These are phyloP conservation scores for Agaricales sp. DNA, from an alignment of 1,284 basidiomycete genomes.

Conservation along the genomic window DNA sequence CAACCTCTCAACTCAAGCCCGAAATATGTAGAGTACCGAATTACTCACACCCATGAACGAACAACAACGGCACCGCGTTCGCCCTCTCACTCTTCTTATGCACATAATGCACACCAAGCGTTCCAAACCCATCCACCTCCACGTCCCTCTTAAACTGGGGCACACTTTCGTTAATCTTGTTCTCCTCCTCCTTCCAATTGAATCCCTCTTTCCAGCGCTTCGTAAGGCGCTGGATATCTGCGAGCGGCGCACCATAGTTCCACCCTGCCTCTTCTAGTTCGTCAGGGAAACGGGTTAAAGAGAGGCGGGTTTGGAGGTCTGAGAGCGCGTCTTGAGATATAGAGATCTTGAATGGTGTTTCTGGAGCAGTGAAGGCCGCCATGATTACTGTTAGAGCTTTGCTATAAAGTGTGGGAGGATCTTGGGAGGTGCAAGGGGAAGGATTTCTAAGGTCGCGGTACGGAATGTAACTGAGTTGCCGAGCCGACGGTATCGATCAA, in stretches of 20 bases:
- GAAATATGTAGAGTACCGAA: not conserved
- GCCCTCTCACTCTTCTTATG: conserved; percentile 26
- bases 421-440: no score
- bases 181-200: not conserved
- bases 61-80: conserved; percentile 30
- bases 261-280: conserved; percentile 3
- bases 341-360: conserved; percentile 3
- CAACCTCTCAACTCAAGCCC: not conserved
- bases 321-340: not conserved
- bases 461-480: no score
- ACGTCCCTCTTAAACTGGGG: not conserved
- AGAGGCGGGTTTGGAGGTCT: not conserved
- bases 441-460: no score
- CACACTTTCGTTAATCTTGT: not conserved
- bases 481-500: no score
- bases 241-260: conserved; percentile 4
- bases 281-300: conserved; percentile 2
- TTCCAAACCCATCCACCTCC: conserved; percentile 1
- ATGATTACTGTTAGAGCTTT: not conserved
- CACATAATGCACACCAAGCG: conserved; percentile 25
- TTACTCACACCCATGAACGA: conserved; percentile 30
- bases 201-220: not conserved
- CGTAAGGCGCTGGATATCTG: conserved; percentile 3
- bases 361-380: not conserved
- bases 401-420: no score